These are phyloP conservation scores for Verticillium zaregamsianum DNA, from an alignment of 2,329 filamentous ascomycete genomes.

Conservation along the genomic window DNA sequence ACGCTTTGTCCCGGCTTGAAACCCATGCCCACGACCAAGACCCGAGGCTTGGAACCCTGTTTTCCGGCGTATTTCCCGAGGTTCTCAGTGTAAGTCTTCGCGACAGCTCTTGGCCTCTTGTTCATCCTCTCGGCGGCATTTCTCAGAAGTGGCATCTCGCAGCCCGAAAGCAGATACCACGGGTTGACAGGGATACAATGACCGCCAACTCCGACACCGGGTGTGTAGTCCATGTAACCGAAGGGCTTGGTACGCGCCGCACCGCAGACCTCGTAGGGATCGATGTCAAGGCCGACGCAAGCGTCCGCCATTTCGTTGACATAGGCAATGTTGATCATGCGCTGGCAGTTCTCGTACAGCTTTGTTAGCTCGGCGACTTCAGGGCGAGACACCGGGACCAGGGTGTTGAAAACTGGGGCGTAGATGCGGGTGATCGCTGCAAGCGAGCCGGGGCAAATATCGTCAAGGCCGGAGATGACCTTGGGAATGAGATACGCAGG, in stretches of 20 bases:
- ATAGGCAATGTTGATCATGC: slow-evolving; percentile 51
- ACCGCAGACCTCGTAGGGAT: slow-evolving; percentile 44
- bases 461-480: slow-evolving; percentile 47
- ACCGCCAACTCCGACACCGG: slow-evolving; percentile 47
- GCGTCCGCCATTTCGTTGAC: slow-evolving; percentile 55
- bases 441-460: slow-evolving; percentile 39
- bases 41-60: slow-evolving; percentile 6
- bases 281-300: slow-evolving; percentile 38
- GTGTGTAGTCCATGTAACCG: slow-evolving; percentile 44
- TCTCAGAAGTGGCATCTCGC: slow-evolving; percentile 40
- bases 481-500: slow-evolving; percentile 43
- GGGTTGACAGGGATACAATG: slow-evolving; percentile 55
- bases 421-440: slow-evolving; percentile 40
- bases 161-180: slow-evolving; percentile 46
- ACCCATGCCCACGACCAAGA: slow-evolving; percentile 27
- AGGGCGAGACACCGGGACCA: slow-evolving; percentile 44
- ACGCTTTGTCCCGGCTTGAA: slow-evolving; percentile 30
- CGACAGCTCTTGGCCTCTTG: slow-evolving; percentile 34
- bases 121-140: slow-evolving; percentile 39
- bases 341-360: slow-evolving; percentile 54
- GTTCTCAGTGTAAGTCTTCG: slow-evolving; percentile 7
- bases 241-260: slow-evolving; percentile 50
- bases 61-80: background rate
- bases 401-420: slow-evolving; percentile 37
- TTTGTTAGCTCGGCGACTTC: slow-evolving; percentile 57